These are phyloP conservation scores for Trichopus zeylanicus DNA, from an alignment of 116 monocot species.

Conservation along the genomic window DNA sequence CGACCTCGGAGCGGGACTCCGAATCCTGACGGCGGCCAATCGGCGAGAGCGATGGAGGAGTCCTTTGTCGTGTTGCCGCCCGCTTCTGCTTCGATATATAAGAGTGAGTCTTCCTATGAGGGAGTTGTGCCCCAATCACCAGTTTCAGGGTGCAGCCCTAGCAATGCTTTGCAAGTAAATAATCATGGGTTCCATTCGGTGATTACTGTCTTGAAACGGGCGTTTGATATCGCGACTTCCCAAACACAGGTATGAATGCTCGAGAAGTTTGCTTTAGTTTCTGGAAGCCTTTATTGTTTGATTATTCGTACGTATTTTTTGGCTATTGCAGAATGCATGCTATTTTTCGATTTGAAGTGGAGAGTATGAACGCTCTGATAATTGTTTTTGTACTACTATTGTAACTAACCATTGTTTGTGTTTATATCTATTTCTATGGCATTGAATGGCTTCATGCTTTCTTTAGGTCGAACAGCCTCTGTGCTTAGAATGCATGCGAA, in stretches of 20 bases:
- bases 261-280: not conserved
- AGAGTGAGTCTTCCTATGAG: conserved; percentile 36
- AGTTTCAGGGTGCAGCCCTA: conserved; percentile 13
- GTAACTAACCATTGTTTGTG: not conserved
- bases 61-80: conserved; percentile 88
- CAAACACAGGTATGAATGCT: conserved; percentile 66
- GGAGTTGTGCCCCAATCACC: conserved; percentile 25
- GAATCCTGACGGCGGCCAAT: conserved; percentile 21
- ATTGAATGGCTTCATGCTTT: too few species aligned
- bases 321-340: too few species aligned
- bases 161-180: conserved; percentile 30
- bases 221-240: conserved; percentile 86
- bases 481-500: conserved; percentile 89
- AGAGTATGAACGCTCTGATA: too few species aligned
- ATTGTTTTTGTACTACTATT: too few species aligned
- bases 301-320: too few species aligned
- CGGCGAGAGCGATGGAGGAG: conserved; percentile 71
- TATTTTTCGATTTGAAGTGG: too few species aligned
- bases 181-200: conserved; percentile 63
- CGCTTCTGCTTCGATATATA: conserved; percentile 86
- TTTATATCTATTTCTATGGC: not conserved
- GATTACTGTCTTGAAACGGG: conserved; percentile 63
- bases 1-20: conserved; percentile 31
- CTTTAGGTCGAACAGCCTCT: conserved; percentile 93
- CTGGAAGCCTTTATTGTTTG: not conserved